phyloP scores from a whole-genome alignment of 306 rosid genomes.

The Oemleria cerasiformis region DNA sequence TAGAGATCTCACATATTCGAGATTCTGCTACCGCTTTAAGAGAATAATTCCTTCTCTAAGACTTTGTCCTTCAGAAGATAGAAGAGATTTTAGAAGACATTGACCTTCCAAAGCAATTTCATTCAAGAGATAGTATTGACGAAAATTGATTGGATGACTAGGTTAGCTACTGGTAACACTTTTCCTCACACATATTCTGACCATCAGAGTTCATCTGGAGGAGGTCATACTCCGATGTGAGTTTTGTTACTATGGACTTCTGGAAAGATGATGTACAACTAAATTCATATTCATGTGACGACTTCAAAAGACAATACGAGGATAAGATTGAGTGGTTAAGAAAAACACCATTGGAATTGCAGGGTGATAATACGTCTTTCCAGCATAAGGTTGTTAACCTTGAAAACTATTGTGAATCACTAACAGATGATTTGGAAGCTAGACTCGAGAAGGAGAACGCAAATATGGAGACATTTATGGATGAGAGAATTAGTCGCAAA shows the following conservation, averaged over 20 bases:
- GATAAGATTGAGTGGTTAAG: constrained; percentile 84
- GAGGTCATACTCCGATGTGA: constrained; percentile 75
- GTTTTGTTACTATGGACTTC: constrained; percentile 62
- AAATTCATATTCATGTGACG: constrained; percentile 52
- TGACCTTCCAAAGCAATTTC: constrained; percentile 96
- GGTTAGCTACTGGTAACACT: constrained; percentile 56
- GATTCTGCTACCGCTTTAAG: constrained; percentile 91
- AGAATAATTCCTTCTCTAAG: constrained; percentile 96
- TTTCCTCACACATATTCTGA: constrained; percentile 65
- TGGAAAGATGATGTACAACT: constrained; percentile 71
- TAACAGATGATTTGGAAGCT: constrained; percentile 79
- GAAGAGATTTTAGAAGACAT: constrained; percentile 94
- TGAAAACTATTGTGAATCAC: constrained; percentile 55
- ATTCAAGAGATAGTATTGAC: constrained; percentile 84
- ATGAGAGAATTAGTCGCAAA: constrained; percentile 56
- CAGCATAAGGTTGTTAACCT: no score
- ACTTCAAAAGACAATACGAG: constrained; percentile 55
- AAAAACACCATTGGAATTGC: constrained; percentile 62
- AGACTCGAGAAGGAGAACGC: constrained; percentile 55
- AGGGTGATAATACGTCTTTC: constrained; percentile 56
- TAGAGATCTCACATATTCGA: constrained; percentile 95
- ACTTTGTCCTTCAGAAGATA: constrained; percentile 93
- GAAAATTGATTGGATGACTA: constrained; percentile 95
- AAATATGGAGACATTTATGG: constrained; percentile 44
- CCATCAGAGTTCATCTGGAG: constrained; percentile 65